Base-by-base conservation (phyloP, 345 rosid species). In the Hibiscus mutabilis region DNA sequence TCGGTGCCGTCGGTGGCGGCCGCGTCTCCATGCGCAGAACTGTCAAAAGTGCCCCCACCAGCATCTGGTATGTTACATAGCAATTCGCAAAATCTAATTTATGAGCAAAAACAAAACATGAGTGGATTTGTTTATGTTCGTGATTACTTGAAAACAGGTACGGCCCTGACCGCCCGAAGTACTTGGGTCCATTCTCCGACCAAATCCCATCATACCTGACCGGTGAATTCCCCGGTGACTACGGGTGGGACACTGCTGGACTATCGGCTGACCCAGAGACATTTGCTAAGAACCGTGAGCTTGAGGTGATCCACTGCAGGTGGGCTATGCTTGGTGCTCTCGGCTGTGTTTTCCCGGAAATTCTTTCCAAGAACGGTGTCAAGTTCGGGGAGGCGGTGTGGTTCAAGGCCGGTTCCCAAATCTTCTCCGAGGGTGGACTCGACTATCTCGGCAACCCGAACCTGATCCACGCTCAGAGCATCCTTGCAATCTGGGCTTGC, bases 181-280 rank as follows among this genome's bases (percentile, higher is more conserved):
- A 82, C 84, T 82, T 91, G 83, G 98, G 98, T 12, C 97, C 98
- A 68, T 94, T 89, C 89, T 91, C 96, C 0, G 96, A 93, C 88
- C 96, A 91, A 82, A 93, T 88, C 21, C 97, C 97, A 18, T 89
- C 97, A 0, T 91, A 91, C 90, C 79, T 93, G 73, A 93, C 93
- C 0, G 96, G 98, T n/a, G 98, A 93, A 66, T 91, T 89, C 83
- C 92, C 97, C 0, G 96, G 97, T 53, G 98, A 93, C 83, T 93
- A 93, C 13, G 97, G 98, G 47, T 91, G 98, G 98, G 98, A 94
- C 84, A 89, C 96, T n/a, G 97, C 97, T 14, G 97, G 98, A 5
- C 77, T 91, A 56, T 94, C 98, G 0, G 97, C 97, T 22, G 98
- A 94, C 70, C 98, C 97, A 0, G 96, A 94, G 85, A 94, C 98